Percentiles rank a stretch among this genome's conserved stretches.
These are phyloP conservation scores for Imleria badia DNA, from an alignment of 768 basidiomycete species.

Conservation along the genomic window DNA sequence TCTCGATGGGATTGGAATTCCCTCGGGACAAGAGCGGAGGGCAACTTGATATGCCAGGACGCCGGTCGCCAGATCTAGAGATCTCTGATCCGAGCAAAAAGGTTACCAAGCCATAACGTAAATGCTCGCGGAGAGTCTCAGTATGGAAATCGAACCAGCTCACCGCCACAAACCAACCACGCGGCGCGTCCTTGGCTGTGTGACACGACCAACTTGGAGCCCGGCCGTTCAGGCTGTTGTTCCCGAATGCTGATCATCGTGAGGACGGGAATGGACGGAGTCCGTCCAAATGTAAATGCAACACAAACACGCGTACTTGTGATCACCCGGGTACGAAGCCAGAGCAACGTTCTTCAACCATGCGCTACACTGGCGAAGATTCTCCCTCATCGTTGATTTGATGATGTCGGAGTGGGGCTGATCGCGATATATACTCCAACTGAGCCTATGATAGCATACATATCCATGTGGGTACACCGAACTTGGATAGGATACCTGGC, in stretches of 20 bases:
- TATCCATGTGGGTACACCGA: background rate
- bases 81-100: constrained; percentile 3
- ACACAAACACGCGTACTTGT: too few relatives aligned
- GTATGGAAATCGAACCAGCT: constrained; percentile 19
- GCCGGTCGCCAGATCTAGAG: constrained; percentile 3
- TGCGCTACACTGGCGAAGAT: background rate
- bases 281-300: too few relatives aligned
- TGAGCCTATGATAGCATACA: background rate
- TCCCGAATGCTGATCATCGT: background rate
- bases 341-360: background rate
- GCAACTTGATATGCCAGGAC: background rate
- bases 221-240: background rate
- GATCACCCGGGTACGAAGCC: background rate
- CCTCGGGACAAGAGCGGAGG: background rate
- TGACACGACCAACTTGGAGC: background rate
- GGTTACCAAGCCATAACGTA: too few relatives aligned
- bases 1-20: background rate
- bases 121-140: background rate
- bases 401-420: background rate
- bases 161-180: background rate
- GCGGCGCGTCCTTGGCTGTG: background rate
- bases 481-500: background rate
- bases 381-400: background rate
- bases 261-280: background rate
- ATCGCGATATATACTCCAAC: background rate